Percentiles rank a stretch among this genome's conserved stretches.
Conservation (phyloP, 2,329 filamentous ascomycete species). For the Passalora sequoiae region DNA sequence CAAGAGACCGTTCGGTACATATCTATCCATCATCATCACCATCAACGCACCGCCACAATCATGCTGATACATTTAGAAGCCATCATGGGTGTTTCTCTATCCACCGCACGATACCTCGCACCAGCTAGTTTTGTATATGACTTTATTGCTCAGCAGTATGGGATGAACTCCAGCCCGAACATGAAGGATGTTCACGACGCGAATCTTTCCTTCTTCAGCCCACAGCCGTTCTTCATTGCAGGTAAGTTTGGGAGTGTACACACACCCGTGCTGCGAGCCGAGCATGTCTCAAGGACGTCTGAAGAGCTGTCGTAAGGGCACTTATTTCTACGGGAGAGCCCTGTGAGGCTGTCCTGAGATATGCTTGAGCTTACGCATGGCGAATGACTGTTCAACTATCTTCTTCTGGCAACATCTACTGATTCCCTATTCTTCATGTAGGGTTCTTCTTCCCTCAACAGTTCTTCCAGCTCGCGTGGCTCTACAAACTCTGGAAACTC, state of each 20-base stretch:
- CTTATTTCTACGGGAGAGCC: no score
- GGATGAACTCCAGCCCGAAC: constrained; percentile 52
- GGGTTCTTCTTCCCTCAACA: constrained; percentile 62
- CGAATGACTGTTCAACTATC: no score
- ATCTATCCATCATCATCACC: neutral
- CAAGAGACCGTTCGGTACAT: no score
- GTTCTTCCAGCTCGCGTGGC: constrained; percentile 54
- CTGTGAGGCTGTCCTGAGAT: no score
- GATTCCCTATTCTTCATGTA: no score
- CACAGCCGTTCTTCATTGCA: constrained; percentile 55
- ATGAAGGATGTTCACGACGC: constrained; percentile 57
- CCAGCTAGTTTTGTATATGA: constrained; percentile 53
- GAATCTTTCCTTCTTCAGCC: constrained; percentile 56
- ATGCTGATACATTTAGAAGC: neutral
- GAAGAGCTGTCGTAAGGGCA: no score
- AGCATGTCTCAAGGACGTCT: no score
- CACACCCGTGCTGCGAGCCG: no score
- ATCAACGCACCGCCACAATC: neutral
- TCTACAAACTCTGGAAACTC: constrained; percentile 52
- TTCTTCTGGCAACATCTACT: no score
- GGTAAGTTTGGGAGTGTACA: no score
- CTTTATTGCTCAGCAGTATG: constrained; percentile 57
- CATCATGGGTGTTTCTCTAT: constrained; percentile 51
- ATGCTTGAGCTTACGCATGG: no score
- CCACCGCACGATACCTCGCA: constrained; percentile 51